Percentiles rank a stretch among this genome's conserved stretches.
These are phyloP conservation scores for Fusarium azukiicola DNA, from an alignment of 2,329 filamentous ascomycete genomes.

Conservation along the genomic window DNA sequence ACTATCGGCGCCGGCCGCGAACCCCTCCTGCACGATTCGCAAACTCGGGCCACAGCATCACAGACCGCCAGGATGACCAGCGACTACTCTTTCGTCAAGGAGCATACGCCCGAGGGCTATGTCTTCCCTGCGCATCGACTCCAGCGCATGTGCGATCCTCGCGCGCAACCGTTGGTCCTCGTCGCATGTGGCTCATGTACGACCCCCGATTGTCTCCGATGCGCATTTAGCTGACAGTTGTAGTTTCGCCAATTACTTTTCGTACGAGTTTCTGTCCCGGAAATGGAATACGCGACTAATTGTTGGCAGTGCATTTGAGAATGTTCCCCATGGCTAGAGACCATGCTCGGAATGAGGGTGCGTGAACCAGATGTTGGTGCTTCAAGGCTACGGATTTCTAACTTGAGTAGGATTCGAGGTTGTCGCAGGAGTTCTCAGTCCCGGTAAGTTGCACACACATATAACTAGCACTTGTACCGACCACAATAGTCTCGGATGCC, in stretches of 20 bases:
- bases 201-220: slow-evolving; percentile 34
- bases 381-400: slow-evolving; percentile 1
- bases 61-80: slow-evolving; percentile 49
- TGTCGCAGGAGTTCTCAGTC: slow-evolving; percentile 83
- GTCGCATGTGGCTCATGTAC: slow-evolving; percentile 84
- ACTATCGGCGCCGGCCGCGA: slow-evolving; percentile 46
- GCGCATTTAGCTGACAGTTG: slow-evolving; percentile 34
- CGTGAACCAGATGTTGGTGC: slow-evolving; percentile 20
- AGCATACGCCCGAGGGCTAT: slow-evolving; percentile 69
- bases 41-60: slow-evolving; percentile 31
- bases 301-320: slow-evolving; percentile 80
- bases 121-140: slow-evolving; percentile 81
- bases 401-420: slow-evolving; percentile 82
- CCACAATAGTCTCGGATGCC: slow-evolving; percentile 56
- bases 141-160: slow-evolving; percentile 74
- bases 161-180: slow-evolving; percentile 81
- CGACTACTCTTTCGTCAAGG: slow-evolving; percentile 60
- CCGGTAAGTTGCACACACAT: slow-evolving; percentile 46
- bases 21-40: slow-evolving; percentile 40
- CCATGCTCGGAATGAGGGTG: slow-evolving; percentile 78
- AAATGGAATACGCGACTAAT: not conserved
- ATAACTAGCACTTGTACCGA: slow-evolving; percentile 21
- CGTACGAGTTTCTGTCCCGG: slow-evolving; percentile 43
- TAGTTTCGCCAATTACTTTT: slow-evolving; percentile 86
- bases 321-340: slow-evolving; percentile 92